Evolutionary conservation across 1,139 yeast genomes (phyloP), one percentile per base, ranked within the genome.

Genomic region (Saccharomycopsis crataegensis): DNA sequence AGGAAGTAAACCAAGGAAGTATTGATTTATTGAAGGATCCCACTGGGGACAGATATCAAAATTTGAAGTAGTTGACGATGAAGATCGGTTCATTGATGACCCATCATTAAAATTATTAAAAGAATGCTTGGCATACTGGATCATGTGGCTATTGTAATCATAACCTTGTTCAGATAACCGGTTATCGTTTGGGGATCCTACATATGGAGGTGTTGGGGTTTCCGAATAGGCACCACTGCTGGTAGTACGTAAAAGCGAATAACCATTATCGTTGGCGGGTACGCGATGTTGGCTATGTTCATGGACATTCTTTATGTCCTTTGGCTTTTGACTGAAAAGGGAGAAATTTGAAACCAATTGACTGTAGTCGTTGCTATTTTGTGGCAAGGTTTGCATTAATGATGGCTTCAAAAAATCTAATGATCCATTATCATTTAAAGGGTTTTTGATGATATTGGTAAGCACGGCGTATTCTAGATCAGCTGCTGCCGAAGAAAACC

Each of bases 401-500:
- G 46, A 45, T 11, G 52, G 28, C n/a, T 48, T 32, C n/a, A 51
- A 32, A 16, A 50, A 47, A 22, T 45, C 46, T 14, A 43, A 31
- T 1, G 55, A 49, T 3, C 49, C 49, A 34, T 50, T 50, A 32
- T 33, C 37, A 31, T 43, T 45, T 8, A 45, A 49, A 14, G 58
- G 56, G 34, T 46, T 48, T 52, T 77, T 83, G 41, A 86, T 75
- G 51, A 88, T 86, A 59, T 77, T 81, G n/a, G 94, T 84, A 44
- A 89, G 69, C 1, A 88, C 82, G 4, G 88, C 77, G 63, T 88
- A 87, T 62, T 89, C 96, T 59, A 83, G 72, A 62, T 86, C 87
- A 0, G 93, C 91, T 0, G 96, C 93, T 14, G 82, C 72, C 1
- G 94, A 84, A 58, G 86, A 70, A 64, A 88, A 71, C 52, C 65